Percentiles rank a stretch among this genome's conserved stretches.
phyloP scores from a whole-genome alignment of 495 filamentous ascomycete genomes.

The Penicillium parvum region DNA sequence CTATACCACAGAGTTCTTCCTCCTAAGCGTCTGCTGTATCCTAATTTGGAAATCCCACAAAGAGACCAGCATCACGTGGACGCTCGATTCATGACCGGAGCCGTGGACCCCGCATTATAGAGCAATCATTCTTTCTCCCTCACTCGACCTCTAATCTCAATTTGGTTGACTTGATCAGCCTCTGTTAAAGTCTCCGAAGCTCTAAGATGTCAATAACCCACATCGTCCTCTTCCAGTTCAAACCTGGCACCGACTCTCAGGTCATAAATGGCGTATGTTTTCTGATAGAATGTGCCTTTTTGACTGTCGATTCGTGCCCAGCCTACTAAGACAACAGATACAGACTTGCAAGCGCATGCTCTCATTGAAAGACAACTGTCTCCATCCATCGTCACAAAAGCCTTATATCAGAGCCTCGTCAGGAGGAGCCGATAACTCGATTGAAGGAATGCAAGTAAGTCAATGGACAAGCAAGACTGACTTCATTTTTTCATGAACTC shows the following conservation, averaged over 20 bases:
- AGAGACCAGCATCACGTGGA: too few species aligned
- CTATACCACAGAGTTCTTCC: too few species aligned
- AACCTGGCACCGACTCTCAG: constrained; percentile 34
- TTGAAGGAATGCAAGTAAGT: constrained; percentile 59
- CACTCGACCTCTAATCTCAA: background rate
- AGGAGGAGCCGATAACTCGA: constrained; percentile 61
- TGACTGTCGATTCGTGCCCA: background rate
- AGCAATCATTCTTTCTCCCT: too few species aligned
- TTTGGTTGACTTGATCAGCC: background rate
- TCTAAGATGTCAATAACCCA: constrained; percentile 57
- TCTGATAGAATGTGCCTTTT: background rate
- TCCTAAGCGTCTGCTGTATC: too few species aligned
- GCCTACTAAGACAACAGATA: background rate
- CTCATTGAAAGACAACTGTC: constrained; percentile 33
- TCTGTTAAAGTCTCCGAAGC: background rate
- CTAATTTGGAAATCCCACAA: too few species aligned
- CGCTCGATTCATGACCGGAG: too few species aligned
- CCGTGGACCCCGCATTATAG: too few species aligned
- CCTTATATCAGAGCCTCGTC: constrained; percentile 51
- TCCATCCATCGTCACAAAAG: constrained; percentile 39
- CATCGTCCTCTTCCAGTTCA: constrained; percentile 60
- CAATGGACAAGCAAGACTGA: background rate
- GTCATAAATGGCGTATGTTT: constrained; percentile 47
- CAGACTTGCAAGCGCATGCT: constrained; percentile 36
- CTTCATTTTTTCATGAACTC: too few species aligned